Base-by-base conservation (phyloP, 139 green algal genomes). In the Dunaliella primolecta region DNA sequence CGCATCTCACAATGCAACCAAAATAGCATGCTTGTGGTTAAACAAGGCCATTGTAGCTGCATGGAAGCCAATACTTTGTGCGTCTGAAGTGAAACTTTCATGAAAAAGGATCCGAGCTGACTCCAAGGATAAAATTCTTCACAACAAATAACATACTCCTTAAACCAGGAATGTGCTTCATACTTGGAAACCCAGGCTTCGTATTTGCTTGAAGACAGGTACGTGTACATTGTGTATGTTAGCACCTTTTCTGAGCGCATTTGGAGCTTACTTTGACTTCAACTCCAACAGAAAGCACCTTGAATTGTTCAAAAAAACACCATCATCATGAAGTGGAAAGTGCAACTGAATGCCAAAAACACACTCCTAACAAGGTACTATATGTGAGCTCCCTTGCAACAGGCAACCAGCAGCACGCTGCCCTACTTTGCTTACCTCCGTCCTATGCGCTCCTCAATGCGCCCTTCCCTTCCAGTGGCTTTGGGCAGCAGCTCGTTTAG, bases 401-500 rank as follows among this genome's bases (percentile, higher is more conserved):
- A 32, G 3, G 25, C 29, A 77, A 77, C 11, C 71, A 77, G 2
- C 27, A 7, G 3, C 20, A 32, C 20, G 7, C 21, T 7, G 15
- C 71, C 20, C 27, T 77, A 32, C 71, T 32, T 11, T n/a, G 71
- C 71, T 21, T 57, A 85, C 70, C 70, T 85, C 1, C 71, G 79
- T 0, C 91, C 91, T 32, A 88, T 83, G 78, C 90, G 91, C 38
- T 91, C 86, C 82, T 95, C 92, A 34, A 94, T n/a, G 78, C 84
- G 37, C 23, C 87, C 89, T 11, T 94, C 91, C 84, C 90, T 91
- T 21, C 91, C 92, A 21, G 89, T 90, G 15, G 91, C 87, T 33
- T 89, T 90, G 0, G 91, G 92, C 76, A 94, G 81, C 86, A 93
- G 64, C 83, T 94, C 92, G 34, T 94, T 89, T 56, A 95, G 82